Conservation (phyloP, 2,329 filamentous ascomycete genomes). For the Zymoseptoria passerinii region DNA sequence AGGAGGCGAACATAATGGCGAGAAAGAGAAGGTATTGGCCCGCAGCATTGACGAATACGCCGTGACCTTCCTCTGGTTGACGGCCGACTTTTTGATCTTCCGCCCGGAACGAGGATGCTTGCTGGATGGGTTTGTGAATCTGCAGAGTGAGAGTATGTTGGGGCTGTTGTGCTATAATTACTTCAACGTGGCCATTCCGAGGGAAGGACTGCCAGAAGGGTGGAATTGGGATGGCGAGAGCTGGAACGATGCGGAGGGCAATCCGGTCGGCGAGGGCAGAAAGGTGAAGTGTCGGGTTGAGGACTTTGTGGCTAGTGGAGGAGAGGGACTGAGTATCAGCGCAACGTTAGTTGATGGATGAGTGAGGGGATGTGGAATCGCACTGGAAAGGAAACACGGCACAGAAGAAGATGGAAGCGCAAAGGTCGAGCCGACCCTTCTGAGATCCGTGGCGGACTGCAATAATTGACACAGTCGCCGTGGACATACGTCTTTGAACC, state of each 20-base stretch:
- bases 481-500: too few relatives aligned
- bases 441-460: too few relatives aligned
- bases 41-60: conserved; percentile 68
- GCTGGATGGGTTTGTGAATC: conserved; percentile 73
- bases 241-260: conserved; percentile 65
- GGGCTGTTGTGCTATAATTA: conserved; percentile 83
- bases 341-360: conserved; percentile 9
- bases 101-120: conserved; percentile 63
- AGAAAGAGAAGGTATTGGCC: conserved; percentile 30
- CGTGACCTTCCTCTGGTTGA: conserved; percentile 79
- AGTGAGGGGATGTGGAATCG: background rate
- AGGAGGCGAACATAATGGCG: background rate
- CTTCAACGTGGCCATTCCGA: conserved; percentile 83
- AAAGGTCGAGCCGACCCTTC: too few relatives aligned
- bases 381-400: background rate
- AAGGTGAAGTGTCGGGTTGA: conserved; percentile 66
- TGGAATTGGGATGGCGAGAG: conserved; percentile 67
- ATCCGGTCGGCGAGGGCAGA: conserved; percentile 53
- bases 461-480: too few relatives aligned
- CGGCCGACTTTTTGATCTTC: conserved; percentile 77
- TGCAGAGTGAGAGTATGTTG: conserved; percentile 82
- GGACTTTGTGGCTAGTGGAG: conserved; percentile 64
- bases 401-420: background rate
- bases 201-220: conserved; percentile 60
- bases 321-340: conserved; percentile 15